phyloP scores from a whole-genome alignment of 768 basidiomycete species.

The Tephrocybe sp. region DNA sequence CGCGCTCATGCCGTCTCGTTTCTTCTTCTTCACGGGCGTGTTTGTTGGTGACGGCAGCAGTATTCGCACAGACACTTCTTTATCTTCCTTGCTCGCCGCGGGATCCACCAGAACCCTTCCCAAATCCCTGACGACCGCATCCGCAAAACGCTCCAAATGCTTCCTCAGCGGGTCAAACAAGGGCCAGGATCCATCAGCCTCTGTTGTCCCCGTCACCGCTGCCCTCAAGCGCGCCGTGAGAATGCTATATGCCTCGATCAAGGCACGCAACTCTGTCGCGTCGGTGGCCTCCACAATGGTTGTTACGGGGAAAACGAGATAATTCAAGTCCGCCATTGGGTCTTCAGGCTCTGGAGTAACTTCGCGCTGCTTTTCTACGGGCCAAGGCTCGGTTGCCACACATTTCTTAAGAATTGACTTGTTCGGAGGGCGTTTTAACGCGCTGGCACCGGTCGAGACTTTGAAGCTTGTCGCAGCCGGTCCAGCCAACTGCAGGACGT shows the following conservation, averaged over 20 bases:
- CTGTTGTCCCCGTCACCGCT: slow-evolving; percentile 40
- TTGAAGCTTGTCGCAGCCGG: slow-evolving; percentile 18
- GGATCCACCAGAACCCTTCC: slow-evolving; percentile 66
- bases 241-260: slow-evolving; percentile 74
- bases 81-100: slow-evolving; percentile 25
- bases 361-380: slow-evolving; percentile 53
- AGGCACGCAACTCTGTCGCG: slow-evolving; percentile 48
- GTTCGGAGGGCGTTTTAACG: slow-evolving; percentile 43
- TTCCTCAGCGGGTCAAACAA: slow-evolving; percentile 70
- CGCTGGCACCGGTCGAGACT: slow-evolving; percentile 32
- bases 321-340: slow-evolving; percentile 61
- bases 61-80: slow-evolving; percentile 24
- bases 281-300: slow-evolving; percentile 47
- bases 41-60: slow-evolving; percentile 66
- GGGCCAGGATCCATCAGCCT: slow-evolving; percentile 65
- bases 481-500: slow-evolving; percentile 31
- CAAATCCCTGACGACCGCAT: slow-evolving; percentile 68
- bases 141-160: slow-evolving; percentile 48
- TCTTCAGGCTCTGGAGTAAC: slow-evolving; percentile 76
- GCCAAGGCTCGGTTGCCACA: slow-evolving; percentile 33
- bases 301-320: slow-evolving; percentile 65
- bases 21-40: slow-evolving; percentile 58
- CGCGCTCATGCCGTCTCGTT: slow-evolving; percentile 70
- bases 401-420: slow-evolving; percentile 74
- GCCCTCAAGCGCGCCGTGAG: slow-evolving; percentile 65